Evolutionary conservation across 2,329 filamentous ascomycete species (phyloP).

Genomic region (Cladosporium sp.): DNA sequence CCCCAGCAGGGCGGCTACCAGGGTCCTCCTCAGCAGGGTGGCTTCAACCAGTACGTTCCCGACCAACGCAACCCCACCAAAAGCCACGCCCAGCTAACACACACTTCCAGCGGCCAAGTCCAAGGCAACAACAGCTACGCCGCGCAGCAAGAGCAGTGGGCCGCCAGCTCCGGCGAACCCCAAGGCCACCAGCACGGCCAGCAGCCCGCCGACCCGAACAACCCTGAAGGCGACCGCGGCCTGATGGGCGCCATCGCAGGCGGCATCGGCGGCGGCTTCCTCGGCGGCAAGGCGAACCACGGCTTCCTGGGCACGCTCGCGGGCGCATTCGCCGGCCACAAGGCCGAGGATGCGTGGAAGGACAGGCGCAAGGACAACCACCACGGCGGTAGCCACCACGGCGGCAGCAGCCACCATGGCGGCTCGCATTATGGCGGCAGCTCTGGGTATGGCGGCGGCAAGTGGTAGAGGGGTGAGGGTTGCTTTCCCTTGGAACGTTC

Average conservation of each 20-base stretch:
- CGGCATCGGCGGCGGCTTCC: slow-evolving; percentile 50
- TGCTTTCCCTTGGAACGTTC: neutral
- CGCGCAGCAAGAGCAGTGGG: slow-evolving; percentile 10
- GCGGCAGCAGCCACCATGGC: neutral
- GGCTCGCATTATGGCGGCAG: neutral
- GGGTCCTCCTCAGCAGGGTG: slow-evolving; percentile 22
- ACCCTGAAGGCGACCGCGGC: slow-evolving; percentile 50
- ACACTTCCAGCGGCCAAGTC: slow-evolving; percentile 21
- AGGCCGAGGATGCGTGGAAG: slow-evolving; percentile 50
- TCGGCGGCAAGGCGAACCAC: slow-evolving; percentile 53
- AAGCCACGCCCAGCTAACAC: neutral
- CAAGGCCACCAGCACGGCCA: slow-evolving; percentile 33
- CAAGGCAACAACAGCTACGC: slow-evolving; percentile 14
- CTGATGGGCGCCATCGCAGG: slow-evolving; percentile 52
- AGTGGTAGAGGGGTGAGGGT: neutral
- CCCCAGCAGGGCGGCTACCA: slow-evolving; percentile 16
- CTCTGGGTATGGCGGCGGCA: slow-evolving; percentile 6
- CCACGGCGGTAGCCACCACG: slow-evolving; percentile 12
- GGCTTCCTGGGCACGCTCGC: slow-evolving; percentile 52
- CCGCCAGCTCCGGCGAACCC: slow-evolving; percentile 27
- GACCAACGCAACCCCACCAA: neutral
- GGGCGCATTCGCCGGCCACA: slow-evolving; percentile 51
- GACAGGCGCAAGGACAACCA: slow-evolving; percentile 27
- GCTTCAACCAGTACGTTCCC: slow-evolving; percentile 13
- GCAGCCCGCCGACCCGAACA: slow-evolving; percentile 37